Evolutionary conservation across 768 basidiomycete genomes (phyloP), one percentile per base, ranked within the genome.

Genomic region (Tubosaeta brunneosetosa): DNA sequence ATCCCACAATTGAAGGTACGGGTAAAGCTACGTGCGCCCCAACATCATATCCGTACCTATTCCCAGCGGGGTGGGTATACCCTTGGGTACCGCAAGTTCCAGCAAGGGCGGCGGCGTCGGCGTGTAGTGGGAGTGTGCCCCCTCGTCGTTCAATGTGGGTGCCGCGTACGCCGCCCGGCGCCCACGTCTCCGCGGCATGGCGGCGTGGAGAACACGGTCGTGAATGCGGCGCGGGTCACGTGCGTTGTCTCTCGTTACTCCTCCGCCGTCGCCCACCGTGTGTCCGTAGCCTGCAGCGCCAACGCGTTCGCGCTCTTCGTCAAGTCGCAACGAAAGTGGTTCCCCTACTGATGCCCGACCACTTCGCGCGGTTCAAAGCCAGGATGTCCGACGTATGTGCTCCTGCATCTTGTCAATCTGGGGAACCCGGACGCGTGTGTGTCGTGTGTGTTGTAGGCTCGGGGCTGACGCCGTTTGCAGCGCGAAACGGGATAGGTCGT

Each of bases 151-250:
- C 22, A 22, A 22, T 22, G 22, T 22, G 22, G 22, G 22, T 3
- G 22, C 22, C 22, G 22, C 22, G 22, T 22, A 22, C 22, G 3
- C 22, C 3, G 22, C 22, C 22, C 22, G 91, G 91, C 2, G 89
- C 90, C 4, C 91, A 94, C 61, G 86, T 92, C 22, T 91, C 88
- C 13, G 78, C 86, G n/a, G n/a, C n/a, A n/a, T n/a, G n/a, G 89
- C 3, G 91, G 91, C 1, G 81, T 91, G 0, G 86, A 89, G 63
- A 86, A 88, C 50, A 69, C 87, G 0, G 67, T 91, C 16, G 50
- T 78, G 5, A 86, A 91, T 53, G 90, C 91, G 14, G 80, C 84
- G 14, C 70, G 74, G 17, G 82, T 90, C 38, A 82, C 88, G 87
- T 88, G 71, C 62, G 49, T 27, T 16, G 2, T 10, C 38, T 17